Evolutionary conservation across 225 moss, liverwort and hornwort species (phyloP).

Genomic region (Marchantia paleacea): DNA sequence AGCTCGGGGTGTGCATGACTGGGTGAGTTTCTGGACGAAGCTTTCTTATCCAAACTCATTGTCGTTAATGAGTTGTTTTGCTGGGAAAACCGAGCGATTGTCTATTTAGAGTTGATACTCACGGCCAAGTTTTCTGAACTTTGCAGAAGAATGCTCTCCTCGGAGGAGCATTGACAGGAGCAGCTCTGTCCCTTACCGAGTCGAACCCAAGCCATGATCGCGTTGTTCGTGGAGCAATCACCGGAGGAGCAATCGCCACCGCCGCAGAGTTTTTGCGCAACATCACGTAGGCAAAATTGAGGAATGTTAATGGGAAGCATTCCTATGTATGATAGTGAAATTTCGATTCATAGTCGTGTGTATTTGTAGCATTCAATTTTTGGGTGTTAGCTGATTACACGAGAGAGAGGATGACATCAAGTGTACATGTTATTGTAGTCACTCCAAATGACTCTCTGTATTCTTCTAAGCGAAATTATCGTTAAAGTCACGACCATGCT

Average conservation of each 20-base stretch:
- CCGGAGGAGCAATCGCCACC: constrained; percentile 80
- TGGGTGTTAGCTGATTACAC: neutral
- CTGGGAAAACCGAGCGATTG: no score
- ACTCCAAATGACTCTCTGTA: neutral
- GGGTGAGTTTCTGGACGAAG: constrained; percentile 42
- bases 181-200: constrained; percentile 77
- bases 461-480: no score
- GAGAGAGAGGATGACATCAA: neutral
- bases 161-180: constrained; percentile 84
- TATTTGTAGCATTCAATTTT: neutral
- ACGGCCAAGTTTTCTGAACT: neutral
- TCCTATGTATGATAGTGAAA: constrained; percentile 32
- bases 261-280: constrained; percentile 78
- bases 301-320: neutral
- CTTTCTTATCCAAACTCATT: no score
- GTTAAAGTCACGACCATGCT: no score
- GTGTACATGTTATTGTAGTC: neutral
- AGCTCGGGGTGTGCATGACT: constrained; percentile 84
- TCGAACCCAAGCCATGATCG: constrained; percentile 65
- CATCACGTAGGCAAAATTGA: constrained; percentile 38
- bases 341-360: neutral
- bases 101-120: neutral
- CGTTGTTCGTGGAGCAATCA: constrained; percentile 67
- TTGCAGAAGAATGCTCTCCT: constrained; percentile 54
- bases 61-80: no score